Conservation (phyloP, 2,329 filamentous ascomycete species). For the Tothia fuscella region DNA sequence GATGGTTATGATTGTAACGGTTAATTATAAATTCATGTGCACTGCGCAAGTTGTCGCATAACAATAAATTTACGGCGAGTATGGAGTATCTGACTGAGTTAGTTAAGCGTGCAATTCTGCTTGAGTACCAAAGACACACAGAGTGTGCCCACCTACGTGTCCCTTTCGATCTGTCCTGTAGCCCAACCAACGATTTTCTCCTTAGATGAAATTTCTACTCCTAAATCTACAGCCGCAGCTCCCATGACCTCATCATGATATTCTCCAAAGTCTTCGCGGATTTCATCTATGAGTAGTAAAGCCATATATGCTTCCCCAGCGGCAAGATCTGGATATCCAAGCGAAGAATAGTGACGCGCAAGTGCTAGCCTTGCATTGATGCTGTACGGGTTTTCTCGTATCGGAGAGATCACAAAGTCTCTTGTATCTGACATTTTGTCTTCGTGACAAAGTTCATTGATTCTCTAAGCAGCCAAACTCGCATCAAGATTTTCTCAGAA, state of each 20-base stretch:
- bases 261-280: conserved; percentile 66
- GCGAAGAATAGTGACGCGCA: conserved; percentile 55
- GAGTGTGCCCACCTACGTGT: conserved; percentile 5
- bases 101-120: neutral
- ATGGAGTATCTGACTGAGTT: conserved; percentile 5
- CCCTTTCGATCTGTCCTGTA: neutral
- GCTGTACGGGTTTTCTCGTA: neutral
- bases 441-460: too few species aligned
- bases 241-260: conserved; percentile 59
- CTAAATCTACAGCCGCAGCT: conserved; percentile 20
- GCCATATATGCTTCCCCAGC: conserved; percentile 84
- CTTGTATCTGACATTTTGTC: too few species aligned
- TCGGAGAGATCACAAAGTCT: too few species aligned
- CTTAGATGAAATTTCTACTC: neutral
- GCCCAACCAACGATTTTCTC: conserved; percentile 1
- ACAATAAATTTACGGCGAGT: neutral
- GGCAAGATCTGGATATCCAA: conserved; percentile 83
- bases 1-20: neutral
- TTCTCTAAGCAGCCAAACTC: too few species aligned
- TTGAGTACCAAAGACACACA: too few species aligned
- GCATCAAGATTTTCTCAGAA: too few species aligned
- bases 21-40: conserved; percentile 1
- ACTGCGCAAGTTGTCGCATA: neutral
- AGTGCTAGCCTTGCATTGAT: conserved; percentile 40
- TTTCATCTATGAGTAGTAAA: conserved; percentile 73